Evolutionary conservation across 1,284 basidiomycete genomes (phyloP).

Genomic region (Ustilago curta): DNA sequence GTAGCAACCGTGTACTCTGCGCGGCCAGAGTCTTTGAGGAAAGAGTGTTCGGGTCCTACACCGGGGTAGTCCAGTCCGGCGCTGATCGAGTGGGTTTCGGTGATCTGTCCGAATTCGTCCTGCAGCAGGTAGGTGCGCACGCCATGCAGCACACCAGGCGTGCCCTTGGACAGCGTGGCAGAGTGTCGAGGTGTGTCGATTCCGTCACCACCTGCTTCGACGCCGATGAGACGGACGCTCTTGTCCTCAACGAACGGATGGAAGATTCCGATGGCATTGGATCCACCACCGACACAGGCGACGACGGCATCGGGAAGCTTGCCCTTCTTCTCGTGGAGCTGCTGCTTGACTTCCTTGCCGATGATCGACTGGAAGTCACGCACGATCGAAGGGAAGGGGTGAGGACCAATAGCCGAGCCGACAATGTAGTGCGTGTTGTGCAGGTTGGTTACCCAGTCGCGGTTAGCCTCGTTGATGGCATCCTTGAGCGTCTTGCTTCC

Average conservation of each 20-base stretch:
- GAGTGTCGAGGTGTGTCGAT: slow-evolving; percentile 86
- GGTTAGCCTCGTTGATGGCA: slow-evolving; percentile 71
- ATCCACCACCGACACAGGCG: slow-evolving; percentile 96
- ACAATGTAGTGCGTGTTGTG: slow-evolving; percentile 89
- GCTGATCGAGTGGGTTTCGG: slow-evolving; percentile 96
- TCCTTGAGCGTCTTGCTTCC: slow-evolving; percentile 97
- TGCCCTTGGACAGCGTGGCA: slow-evolving; percentile 89
- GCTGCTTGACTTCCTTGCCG: slow-evolving; percentile 91
- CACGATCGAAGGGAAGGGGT: slow-evolving; percentile 98
- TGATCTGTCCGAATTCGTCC: slow-evolving; percentile 87
- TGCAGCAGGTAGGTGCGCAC: slow-evolving; percentile 95
- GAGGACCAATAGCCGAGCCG: slow-evolving; percentile 96
- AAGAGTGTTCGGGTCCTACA: slow-evolving; percentile 97
- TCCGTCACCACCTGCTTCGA: slow-evolving; percentile 76
- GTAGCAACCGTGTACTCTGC: slow-evolving; percentile 94
- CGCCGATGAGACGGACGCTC: slow-evolving; percentile 64
- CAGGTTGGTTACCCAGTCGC: slow-evolving; percentile 98
- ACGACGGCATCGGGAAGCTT: slow-evolving; percentile 94
- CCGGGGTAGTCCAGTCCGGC: slow-evolving; percentile 81
- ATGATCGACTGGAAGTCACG: slow-evolving; percentile 98
- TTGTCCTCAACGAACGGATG: slow-evolving; percentile 62
- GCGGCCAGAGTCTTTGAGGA: slow-evolving; percentile 91
- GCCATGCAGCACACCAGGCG: slow-evolving; percentile 94
- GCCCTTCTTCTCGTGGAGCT: slow-evolving; percentile 79
- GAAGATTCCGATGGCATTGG: slow-evolving; percentile 87